phyloP scores from a whole-genome alignment of 768 basidiomycete genomes.

The Phanerochaete carnosa region DNA sequence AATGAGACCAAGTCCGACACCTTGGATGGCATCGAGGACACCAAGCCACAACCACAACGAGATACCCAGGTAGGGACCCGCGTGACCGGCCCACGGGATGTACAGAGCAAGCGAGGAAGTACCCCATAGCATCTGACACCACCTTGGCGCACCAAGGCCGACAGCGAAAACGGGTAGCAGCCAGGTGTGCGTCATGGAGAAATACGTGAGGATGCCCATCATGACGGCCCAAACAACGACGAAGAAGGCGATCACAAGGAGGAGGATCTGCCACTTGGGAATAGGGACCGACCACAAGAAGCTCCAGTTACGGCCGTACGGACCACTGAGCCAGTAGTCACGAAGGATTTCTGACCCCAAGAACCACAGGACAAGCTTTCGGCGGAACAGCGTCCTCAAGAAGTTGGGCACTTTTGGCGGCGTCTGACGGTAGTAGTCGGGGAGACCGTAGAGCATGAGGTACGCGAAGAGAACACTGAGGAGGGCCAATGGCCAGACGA shows the following conservation, averaged over 20 bases:
- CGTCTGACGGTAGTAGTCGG: constrained; percentile 91
- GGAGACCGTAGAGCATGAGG: constrained; percentile 82
- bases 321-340: constrained; percentile 92
- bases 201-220: constrained; percentile 72
- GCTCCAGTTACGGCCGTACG: constrained; percentile 91
- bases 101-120: constrained; percentile 91
- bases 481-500: constrained; percentile 78
- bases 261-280: constrained; percentile 76
- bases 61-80: constrained; percentile 86
- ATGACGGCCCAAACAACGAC: constrained; percentile 79
- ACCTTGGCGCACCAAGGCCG: constrained; percentile 88
- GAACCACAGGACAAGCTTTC: constrained; percentile 95
- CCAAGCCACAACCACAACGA: constrained; percentile 95
- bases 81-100: constrained; percentile 87
- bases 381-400: constrained; percentile 81
- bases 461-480: constrained; percentile 78
- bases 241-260: constrained; percentile 84
- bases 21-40: constrained; percentile 90
- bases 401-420: constrained; percentile 95
- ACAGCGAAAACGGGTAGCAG: constrained; percentile 92
- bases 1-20: constrained; percentile 92
- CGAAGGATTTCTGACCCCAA: constrained; percentile 86
- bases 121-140: constrained; percentile 98
- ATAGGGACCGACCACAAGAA: constrained; percentile 89
- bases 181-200: constrained; percentile 96